phyloP scores from a whole-genome alignment of 2,329 filamentous ascomycete genomes.

The Alternaria brassicicola region DNA sequence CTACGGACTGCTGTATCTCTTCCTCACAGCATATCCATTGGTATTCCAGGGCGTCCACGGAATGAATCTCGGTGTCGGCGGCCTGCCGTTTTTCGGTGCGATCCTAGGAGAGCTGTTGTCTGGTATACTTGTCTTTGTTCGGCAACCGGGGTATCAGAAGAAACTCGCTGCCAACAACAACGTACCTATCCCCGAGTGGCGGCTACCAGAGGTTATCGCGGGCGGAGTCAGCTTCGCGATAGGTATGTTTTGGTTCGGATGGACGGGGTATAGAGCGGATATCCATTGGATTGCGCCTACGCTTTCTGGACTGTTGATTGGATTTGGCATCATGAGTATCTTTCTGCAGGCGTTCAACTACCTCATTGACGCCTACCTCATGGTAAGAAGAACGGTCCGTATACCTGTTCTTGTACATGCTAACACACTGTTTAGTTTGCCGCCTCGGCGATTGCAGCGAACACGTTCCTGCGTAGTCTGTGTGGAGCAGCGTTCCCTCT shows the following conservation, averaged over 20 bases:
- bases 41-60: slow-evolving; percentile 76
- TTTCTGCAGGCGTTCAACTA: slow-evolving; percentile 66
- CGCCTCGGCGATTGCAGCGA: slow-evolving; percentile 62
- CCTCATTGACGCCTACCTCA: slow-evolving; percentile 65
- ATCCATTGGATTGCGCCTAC: slow-evolving; percentile 54
- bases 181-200: slow-evolving; percentile 63
- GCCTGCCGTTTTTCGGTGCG: slow-evolving; percentile 87
- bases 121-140: slow-evolving; percentile 66
- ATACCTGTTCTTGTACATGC: not conserved
- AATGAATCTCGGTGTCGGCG: slow-evolving; percentile 72
- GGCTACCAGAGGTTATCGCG: slow-evolving; percentile 60
- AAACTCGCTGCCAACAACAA: slow-evolving; percentile 56
- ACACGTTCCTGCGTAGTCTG: slow-evolving; percentile 60
- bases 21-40: slow-evolving; percentile 82
- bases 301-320: slow-evolving; percentile 58
- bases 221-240: slow-evolving; percentile 56
- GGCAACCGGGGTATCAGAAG: slow-evolving; percentile 70
- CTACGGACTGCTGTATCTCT: slow-evolving; percentile 79
- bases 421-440: slow-evolving; percentile 49
- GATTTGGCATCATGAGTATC: slow-evolving; percentile 63
- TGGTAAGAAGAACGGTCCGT: slow-evolving; percentile 36
- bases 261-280: slow-evolving; percentile 51
- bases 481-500: slow-evolving; percentile 60
- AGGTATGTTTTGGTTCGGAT: slow-evolving; percentile 50
- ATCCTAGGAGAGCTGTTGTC: slow-evolving; percentile 74